Evolutionary conservation across 129 eudicot species (phyloP).

Genomic region (Heracleum sosnowskyi): DNA sequence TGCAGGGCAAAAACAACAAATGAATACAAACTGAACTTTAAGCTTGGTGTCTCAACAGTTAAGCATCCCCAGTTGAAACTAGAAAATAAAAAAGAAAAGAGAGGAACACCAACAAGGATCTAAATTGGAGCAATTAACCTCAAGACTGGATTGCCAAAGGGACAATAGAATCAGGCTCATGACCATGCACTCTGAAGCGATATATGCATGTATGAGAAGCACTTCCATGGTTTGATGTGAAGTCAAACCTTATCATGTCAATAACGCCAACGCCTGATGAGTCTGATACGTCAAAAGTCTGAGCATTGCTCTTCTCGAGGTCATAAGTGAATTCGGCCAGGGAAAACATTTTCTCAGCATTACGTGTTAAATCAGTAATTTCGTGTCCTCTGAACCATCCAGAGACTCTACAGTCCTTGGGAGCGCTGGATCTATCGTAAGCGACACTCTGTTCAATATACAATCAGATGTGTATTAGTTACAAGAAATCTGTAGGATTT

Average conservation of each 20-base stretch:
- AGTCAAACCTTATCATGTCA: constrained; percentile 64
- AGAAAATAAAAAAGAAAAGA: background rate
- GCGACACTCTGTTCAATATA: constrained; percentile 75
- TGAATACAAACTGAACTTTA: background rate
- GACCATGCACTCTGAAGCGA: constrained; percentile 84
- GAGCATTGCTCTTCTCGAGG: constrained; percentile 78
- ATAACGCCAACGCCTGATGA: constrained; percentile 26
- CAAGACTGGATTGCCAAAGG: constrained; percentile 27
- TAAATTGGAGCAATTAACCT: background rate
- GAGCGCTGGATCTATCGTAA: constrained; percentile 90
- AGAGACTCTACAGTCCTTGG: constrained; percentile 65
- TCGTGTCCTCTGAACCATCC: constrained; percentile 55
- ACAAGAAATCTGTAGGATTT: background rate
- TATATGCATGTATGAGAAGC: constrained; percentile 74
- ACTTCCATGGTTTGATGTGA: constrained; percentile 78
- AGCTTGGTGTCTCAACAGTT: background rate
- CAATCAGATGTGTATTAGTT: background rate
- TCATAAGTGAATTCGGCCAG: constrained; percentile 74
- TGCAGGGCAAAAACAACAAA: background rate
- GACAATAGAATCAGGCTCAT: constrained; percentile 39
- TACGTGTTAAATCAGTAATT: constrained; percentile 15
- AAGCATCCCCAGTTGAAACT: background rate
- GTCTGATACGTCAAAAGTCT: constrained; percentile 55
- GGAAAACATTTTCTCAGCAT: constrained; percentile 38
- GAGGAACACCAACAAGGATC: background rate